A percentile compares a stretch with the other conserved stretches of the same genome.
Conservation (phyloP, 2,329 filamentous ascomycete species). For the Colletotrichum tamarilloi region DNA sequence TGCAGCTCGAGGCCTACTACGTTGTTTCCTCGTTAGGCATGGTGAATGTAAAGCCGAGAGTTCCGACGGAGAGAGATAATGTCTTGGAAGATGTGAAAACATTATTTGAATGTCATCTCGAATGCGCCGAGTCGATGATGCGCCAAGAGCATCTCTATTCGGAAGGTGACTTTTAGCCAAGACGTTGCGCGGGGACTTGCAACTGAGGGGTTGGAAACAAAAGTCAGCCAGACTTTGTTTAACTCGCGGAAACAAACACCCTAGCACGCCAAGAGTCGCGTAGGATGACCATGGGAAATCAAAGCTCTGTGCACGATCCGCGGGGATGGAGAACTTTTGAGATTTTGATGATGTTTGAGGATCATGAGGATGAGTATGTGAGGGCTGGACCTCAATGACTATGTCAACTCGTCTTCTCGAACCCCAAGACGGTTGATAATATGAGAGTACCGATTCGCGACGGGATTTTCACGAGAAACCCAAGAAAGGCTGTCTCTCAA, state of each 20-base stretch:
- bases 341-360: too few relatives aligned
- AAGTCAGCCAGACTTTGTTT: background rate
- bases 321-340: background rate
- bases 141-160: conserved; percentile 14
- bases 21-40: background rate
- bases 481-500: conserved; percentile 1
- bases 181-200: conserved; percentile 16
- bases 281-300: background rate
- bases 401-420: too few relatives aligned
- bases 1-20: background rate
- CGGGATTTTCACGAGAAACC: background rate
- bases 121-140: background rate
- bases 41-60: background rate
- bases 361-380: too few relatives aligned
- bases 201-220: background rate
- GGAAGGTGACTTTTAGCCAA: conserved; percentile 31
- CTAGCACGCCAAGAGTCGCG: background rate
- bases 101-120: background rate
- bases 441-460: too few relatives aligned
- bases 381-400: too few relatives aligned
- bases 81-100: background rate
- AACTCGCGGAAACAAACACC: background rate
- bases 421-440: too few relatives aligned
- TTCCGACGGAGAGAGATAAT: background rate
- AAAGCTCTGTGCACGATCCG: background rate